These are phyloP conservation scores for Coemansia sp. DNA, from an alignment of 192 early-diverging fungal genomes.

Conservation along the genomic window DNA sequence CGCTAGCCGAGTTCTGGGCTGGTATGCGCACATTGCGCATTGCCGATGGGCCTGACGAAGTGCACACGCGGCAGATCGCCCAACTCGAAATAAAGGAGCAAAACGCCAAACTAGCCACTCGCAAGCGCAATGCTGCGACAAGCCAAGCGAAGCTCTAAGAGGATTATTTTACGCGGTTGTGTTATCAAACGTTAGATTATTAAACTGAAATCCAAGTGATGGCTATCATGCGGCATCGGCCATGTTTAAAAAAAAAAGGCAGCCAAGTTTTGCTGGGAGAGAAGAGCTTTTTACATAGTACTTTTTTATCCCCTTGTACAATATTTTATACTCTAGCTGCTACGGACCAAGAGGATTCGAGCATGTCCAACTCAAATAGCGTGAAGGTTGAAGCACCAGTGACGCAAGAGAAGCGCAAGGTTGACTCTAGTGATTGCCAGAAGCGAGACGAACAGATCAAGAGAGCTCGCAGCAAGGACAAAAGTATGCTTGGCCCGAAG, in stretches of 20 bases:
- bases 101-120: conserved; percentile 31
- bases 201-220: neutral
- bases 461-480: neutral
- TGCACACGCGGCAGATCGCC: conserved; percentile 85
- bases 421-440: neutral
- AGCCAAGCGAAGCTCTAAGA: conserved; percentile 18
- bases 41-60: conserved; percentile 95
- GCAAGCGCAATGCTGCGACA: conserved; percentile 7
- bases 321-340: neutral
- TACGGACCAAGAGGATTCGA: neutral
- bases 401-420: neutral
- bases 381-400: neutral
- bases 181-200: neutral
- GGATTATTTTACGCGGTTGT: neutral
- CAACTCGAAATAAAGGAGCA: conserved; percentile 68
- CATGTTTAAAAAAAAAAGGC: neutral
- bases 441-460: neutral
- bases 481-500: neutral
- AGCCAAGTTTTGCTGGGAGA: no score
- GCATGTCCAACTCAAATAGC: neutral
- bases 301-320: neutral
- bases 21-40: conserved; percentile 80
- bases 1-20: conserved; percentile 83
- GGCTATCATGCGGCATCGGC: neutral
- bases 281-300: neutral